Evolutionary conservation across 139 green algal species (phyloP).

Genomic region (Nannochloris sp.): DNA sequence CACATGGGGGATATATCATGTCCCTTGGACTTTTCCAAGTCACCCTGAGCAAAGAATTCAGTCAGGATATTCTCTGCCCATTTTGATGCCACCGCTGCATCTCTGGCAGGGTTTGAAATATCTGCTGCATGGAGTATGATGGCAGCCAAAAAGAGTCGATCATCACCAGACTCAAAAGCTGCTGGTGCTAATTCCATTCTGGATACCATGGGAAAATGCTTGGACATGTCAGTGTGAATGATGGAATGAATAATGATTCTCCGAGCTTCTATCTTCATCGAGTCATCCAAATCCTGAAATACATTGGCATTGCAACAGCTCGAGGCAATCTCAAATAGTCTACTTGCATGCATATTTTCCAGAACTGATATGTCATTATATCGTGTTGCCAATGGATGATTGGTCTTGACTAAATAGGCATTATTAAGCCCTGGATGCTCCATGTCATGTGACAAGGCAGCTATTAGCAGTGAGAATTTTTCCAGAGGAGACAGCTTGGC

Average conservation of each 20-base stretch:
- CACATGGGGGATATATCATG: constrained; percentile 49
- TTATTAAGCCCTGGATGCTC: constrained; percentile 61
- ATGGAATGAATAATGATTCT: constrained; percentile 45
- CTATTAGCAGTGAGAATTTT: constrained; percentile 44
- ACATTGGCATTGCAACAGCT: constrained; percentile 25
- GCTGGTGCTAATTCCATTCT: constrained; percentile 14
- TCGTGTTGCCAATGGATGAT: constrained; percentile 32
- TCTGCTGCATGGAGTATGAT: constrained; percentile 57
- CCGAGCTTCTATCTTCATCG: constrained; percentile 35
- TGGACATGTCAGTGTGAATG: constrained; percentile 60
- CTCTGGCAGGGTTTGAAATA: constrained; percentile 53
- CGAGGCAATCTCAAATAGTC: constrained; percentile 37
- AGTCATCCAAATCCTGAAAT: constrained; percentile 26
- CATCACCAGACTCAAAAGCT: constrained; percentile 25
- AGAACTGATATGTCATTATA: constrained; percentile 64
- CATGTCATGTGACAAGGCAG: constrained; percentile 54
- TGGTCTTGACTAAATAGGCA: constrained; percentile 42
- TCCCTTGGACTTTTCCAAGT: constrained; percentile 35
- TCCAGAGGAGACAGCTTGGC: constrained; percentile 31
- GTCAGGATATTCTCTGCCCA: constrained; percentile 45
- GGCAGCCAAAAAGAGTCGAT: constrained; percentile 47
- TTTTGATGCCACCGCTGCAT: constrained; percentile 18
- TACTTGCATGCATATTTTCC: constrained; percentile 44
- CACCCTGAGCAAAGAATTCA: constrained; percentile 62
- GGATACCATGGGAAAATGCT: constrained; percentile 63